phyloP scores from a whole-genome alignment of 148 eudicot species.

The Pouteria glomerata region DNA sequence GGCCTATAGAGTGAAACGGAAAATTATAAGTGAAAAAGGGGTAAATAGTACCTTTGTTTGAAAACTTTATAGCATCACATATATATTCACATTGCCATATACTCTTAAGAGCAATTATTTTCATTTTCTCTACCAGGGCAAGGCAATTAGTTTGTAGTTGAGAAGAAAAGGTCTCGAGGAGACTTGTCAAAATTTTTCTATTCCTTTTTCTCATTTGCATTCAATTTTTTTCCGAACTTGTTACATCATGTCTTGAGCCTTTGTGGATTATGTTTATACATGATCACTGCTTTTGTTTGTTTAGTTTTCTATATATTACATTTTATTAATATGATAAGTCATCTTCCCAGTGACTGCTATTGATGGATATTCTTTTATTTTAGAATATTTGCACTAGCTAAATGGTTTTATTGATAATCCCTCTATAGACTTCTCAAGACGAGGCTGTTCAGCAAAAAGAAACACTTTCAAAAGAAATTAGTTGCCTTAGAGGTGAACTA shows the following conservation, averaged over 20 bases:
- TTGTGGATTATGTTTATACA: background rate
- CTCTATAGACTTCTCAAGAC: slow-evolving; percentile 45
- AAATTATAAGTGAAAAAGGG: too few relatives aligned
- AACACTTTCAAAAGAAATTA: slow-evolving; percentile 37
- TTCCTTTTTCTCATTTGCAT: background rate
- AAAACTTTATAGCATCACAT: too few relatives aligned
- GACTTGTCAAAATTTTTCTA: background rate
- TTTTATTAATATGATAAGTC: background rate
- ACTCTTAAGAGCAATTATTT: too few relatives aligned
- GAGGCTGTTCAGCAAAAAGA: slow-evolving; percentile 54
- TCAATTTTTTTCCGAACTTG: background rate
- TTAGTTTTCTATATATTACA: background rate
- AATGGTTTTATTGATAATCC: background rate
- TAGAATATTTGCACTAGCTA: background rate
- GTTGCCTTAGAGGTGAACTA: slow-evolving; percentile 44
- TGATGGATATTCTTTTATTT: background rate
- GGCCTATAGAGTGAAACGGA: too few relatives aligned
- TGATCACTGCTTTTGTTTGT: background rate
- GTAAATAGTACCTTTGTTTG: too few relatives aligned
- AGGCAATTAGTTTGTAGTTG: background rate
- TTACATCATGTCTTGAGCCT: background rate
- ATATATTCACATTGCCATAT: too few relatives aligned
- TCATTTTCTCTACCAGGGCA: too few relatives aligned
- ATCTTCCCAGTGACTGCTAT: background rate
- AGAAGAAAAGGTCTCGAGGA: background rate